Conservation (phyloP, 768 basidiomycete species). For the Russula foetens region DNA sequence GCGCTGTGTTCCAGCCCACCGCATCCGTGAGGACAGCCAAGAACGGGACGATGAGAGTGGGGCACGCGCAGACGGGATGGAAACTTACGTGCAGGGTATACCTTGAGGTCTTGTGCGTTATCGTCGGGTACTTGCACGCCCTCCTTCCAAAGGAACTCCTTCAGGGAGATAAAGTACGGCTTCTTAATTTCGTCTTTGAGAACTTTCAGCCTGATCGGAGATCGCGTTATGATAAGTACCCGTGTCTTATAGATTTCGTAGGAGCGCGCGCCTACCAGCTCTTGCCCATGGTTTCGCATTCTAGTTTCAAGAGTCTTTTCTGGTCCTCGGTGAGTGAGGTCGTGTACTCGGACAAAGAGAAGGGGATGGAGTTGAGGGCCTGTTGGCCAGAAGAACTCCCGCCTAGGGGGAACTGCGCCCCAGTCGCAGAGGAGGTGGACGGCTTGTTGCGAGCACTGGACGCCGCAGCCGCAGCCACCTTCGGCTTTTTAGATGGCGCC, state of each 20-base stretch:
- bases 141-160: slow-evolving; percentile 59
- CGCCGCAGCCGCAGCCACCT: slow-evolving; percentile 24
- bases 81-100: slow-evolving; percentile 72
- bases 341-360: slow-evolving; percentile 47
- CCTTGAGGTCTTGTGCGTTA: slow-evolving; percentile 37
- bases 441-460: slow-evolving; percentile 2
- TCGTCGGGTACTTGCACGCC: slow-evolving; percentile 50
- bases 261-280: slow-evolving; percentile 46
- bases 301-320: slow-evolving; percentile 50
- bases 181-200: slow-evolving; percentile 69
- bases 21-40: background rate
- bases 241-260: background rate
- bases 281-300: slow-evolving; percentile 65
- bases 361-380: slow-evolving; percentile 58
- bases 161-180: slow-evolving; percentile 67
- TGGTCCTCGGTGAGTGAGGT: slow-evolving; percentile 51
- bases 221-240: background rate
- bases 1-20: slow-evolving; percentile 37
- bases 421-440: background rate
- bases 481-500: slow-evolving; percentile 41
- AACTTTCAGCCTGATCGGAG: slow-evolving; percentile 51
- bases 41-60: too few species aligned
- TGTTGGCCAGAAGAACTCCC: slow-evolving; percentile 16
- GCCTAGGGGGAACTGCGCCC: background rate
- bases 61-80: background rate